Conservation (phyloP, 768 basidiomycete species). For the Austroboletus festivus region DNA sequence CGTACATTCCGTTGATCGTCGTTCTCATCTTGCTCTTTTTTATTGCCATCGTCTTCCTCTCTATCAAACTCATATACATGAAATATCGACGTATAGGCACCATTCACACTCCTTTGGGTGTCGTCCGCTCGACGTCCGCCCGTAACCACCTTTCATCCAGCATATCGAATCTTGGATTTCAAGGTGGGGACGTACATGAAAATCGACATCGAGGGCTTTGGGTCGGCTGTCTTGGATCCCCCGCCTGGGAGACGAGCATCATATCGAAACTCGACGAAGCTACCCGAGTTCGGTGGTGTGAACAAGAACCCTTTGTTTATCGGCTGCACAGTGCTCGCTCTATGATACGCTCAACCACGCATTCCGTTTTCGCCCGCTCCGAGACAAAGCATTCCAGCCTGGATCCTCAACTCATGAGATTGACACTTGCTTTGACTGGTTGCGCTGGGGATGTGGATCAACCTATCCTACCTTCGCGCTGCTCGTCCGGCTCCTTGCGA, state of each 20-base stretch:
- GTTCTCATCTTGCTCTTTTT: slow-evolving; percentile 15
- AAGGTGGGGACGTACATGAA: slow-evolving; percentile 6
- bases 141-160: slow-evolving; percentile 3
- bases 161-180: not conserved
- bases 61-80: slow-evolving; percentile 27
- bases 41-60: slow-evolving; percentile 15
- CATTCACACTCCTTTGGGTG: slow-evolving; percentile 16
- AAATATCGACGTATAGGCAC: slow-evolving; percentile 27
- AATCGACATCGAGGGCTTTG: slow-evolving; percentile 14
- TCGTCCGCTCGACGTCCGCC: not conserved
- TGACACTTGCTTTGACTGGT: slow-evolving; percentile 8
- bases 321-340: slow-evolving; percentile 4
- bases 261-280: slow-evolving; percentile 12
- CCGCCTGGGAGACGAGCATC: slow-evolving; percentile 28
- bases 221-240: slow-evolving; percentile 32
- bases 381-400: not conserved
- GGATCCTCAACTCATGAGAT: slow-evolving; percentile 8
- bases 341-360: slow-evolving; percentile 8
- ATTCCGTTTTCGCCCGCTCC: not conserved
- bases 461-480: not conserved
- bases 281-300: not conserved
- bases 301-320: slow-evolving; percentile 5
- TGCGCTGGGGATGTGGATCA: slow-evolving; percentile 5
- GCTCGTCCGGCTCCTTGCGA: not conserved
- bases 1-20: slow-evolving; percentile 12